phyloP scores from a whole-genome alignment of 2,329 filamentous ascomycete species.

The Cladosporium halotolerans region DNA sequence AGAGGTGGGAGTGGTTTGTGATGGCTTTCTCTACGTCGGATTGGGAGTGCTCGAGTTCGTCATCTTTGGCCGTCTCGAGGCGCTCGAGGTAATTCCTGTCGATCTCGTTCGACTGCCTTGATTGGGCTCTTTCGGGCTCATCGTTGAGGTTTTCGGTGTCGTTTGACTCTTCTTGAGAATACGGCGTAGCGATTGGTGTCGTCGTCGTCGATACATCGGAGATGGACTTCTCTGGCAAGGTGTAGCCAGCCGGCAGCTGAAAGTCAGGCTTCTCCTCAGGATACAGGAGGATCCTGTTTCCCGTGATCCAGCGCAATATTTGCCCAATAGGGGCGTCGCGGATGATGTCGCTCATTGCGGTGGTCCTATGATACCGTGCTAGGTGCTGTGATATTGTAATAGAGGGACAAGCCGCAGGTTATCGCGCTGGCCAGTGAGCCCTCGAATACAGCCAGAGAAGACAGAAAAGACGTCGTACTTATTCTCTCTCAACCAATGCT shows the following conservation, averaged over 20 bases:
- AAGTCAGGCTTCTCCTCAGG: conserved; percentile 56
- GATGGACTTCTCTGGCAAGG: background rate
- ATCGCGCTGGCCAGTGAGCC: no score
- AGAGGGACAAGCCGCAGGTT: no score
- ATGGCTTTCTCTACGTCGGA: conserved; percentile 19
- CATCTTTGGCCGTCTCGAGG: conserved; percentile 86
- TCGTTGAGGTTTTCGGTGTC: conserved; percentile 29
- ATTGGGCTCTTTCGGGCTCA: conserved; percentile 27
- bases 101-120: conserved; percentile 5
- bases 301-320: conserved; percentile 49
- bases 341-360: conserved; percentile 26
- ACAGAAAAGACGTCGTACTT: no score
- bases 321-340: conserved; percentile 56
- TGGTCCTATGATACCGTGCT: no score
- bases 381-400: no score
- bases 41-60: conserved; percentile 64
- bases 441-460: no score
- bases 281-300: conserved; percentile 50
- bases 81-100: conserved; percentile 73
- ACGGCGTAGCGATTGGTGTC: background rate
- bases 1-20: conserved; percentile 14
- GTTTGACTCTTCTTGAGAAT: conserved; percentile 9
- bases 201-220: background rate
- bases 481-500: no score
- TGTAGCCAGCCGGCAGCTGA: conserved; percentile 42